phyloP scores from a whole-genome alignment of 306 rosid genomes.

The Crotalaria pallida region DNA sequence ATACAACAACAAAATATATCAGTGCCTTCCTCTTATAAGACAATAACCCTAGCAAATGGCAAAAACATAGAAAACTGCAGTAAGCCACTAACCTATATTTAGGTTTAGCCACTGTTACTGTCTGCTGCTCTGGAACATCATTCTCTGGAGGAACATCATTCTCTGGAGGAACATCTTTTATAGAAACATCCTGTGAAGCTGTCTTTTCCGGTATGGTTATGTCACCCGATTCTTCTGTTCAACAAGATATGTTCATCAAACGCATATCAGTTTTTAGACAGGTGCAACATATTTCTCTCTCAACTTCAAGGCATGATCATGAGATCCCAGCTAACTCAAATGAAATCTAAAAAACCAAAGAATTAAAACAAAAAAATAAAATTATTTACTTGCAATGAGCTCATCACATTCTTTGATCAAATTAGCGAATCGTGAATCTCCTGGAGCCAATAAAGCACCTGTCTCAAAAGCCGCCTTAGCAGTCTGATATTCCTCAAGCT shows the following conservation, averaged over 20 bases:
- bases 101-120: constrained; percentile 39
- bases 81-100: constrained; percentile 67
- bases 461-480: constrained; percentile 58
- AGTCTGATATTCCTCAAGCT: constrained; percentile 68
- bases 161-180: constrained; percentile 22
- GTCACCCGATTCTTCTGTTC: constrained; percentile 47
- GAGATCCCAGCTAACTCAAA: background rate
- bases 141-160: constrained; percentile 25
- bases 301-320: background rate
- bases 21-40: background rate
- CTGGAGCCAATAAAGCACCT: constrained; percentile 53
- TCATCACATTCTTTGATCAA: constrained; percentile 53
- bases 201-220: constrained; percentile 21
- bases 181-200: constrained; percentile 13
- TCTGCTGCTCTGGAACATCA: constrained; percentile 19
- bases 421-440: constrained; percentile 37
- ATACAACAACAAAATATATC: background rate
- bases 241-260: constrained; percentile 8
- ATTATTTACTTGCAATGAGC: constrained; percentile 44
- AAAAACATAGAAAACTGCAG: constrained; percentile 14
- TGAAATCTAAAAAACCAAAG: background rate
- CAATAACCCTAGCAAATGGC: background rate
- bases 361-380: background rate
- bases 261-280: background rate
- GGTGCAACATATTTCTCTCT: background rate